Base-by-base conservation (phyloP, 331 rosid species). In the Stylosanthes scabra region DNA sequence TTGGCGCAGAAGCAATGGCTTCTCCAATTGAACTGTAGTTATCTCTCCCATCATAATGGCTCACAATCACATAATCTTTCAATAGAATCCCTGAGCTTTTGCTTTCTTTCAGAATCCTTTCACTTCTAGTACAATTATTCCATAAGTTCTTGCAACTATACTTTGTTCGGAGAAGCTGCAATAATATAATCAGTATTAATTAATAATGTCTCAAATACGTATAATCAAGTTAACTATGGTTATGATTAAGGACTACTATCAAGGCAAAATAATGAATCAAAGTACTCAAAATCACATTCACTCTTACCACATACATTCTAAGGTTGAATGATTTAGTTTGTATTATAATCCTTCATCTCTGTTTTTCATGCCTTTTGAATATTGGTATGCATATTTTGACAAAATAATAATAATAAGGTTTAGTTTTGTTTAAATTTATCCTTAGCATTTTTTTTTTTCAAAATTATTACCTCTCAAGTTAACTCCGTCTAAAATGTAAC, bases 11-110 rank as follows among this genome's bases (percentile, higher is more conserved):
- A 27, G 79, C 74, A 75, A 91, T 80, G 52, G 97, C 97, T 0
- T 84, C 87, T 20, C 88, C 86, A n/a, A 91, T 91, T 54, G 92
- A 62, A 25, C 88, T 88, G 82, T 85, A 87, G 82, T 88, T 91
- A 57, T 71, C 89, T 3, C 47, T 54, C 2, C 85, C 95, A 27
- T 74, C 95, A 40, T 74, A 29, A 59, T 56, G 70, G 54, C 87
- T 75, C 72, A 91, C 97, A 46, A 74, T 71, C 47, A 87, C 95
- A 7, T 59, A 66, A 3, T 85, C 79, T 2, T 66, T 65, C 8
- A 91, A 42, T 3, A 88, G 74, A 72, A 91, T 84, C 45, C 97
- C 95, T 31, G 55, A 61, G 60, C 59, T 68, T 44, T 40, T 41
- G 7, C 74, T 79, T 61, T 78, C 87, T 40, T 71, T 61, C 0